Base-by-base conservation (phyloP, 345 rosid genomes). In the Pistacia vera region DNA sequence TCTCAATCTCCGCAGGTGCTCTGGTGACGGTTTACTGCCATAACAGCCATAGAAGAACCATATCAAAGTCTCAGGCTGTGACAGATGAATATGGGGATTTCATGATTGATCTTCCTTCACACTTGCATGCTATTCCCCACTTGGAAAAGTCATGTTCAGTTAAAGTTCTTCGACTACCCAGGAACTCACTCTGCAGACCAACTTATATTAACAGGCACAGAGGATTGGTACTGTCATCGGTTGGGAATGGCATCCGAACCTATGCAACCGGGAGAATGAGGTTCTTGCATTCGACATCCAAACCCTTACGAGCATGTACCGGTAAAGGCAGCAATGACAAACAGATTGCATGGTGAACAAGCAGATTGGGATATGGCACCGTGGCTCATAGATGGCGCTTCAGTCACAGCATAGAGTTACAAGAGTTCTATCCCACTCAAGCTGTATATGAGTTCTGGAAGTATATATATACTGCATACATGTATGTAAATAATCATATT, bases 81-180 rank as follows among this genome's bases (percentile, higher is more conserved):
- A 85, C 90, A 1, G 90, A 88, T 38, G 90, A 80, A 62, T 83
- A 83, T 17, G 92, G 92, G 72, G 88, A 88, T 52, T 88, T 86
- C 68, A 68, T 82, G 12, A 77, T 86, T 10, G 88, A 88, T 73
- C 86, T 88, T 72, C 92, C 92, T 55, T 88, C 90, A 11, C 78
- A 85, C 49, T 87, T 88, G 63, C 88, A 88, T 46, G 87, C 77
- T 44, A 72, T 79, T 25, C 80, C 85, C 33, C 51, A 80, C 70
- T 65, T 88, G 77, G 83, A 83, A 11, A 83, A 74, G n/a, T 64
- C n/a, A 60, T 86, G 92, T 54, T 65, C 71, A 7, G 74, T 86
- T 17, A 72, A 66, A 77, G 87, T 82, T 56, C 59, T 68, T 44
- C 64, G 78, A 46, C 20, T 62, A 30, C 88, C 81, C 11, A 81